Base-by-base conservation (phyloP, 129 eudicot genomes). In the Oenanthe sinensis region DNA sequence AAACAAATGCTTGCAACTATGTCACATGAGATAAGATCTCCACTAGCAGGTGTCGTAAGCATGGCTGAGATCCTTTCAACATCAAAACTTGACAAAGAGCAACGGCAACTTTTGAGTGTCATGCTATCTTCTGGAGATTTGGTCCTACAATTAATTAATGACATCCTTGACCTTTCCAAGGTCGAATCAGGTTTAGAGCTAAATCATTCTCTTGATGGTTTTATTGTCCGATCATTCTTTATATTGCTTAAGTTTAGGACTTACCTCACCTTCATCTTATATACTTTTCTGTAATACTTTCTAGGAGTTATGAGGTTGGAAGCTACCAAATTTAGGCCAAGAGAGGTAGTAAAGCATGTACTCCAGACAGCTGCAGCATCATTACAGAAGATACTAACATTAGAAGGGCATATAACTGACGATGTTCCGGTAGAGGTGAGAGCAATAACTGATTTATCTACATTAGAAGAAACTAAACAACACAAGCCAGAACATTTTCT, bases 11-110 rank as follows among this genome's bases (percentile, higher is more conserved):
- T 93, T 30, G 98, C 98, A 74, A 93, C 98, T 28, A 93, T 93
- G 98, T 93, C 98, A 78, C 98, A 93, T 82, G 98, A 93, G 90
- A 93, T 93, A 83, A 78, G 98, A 85, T 93, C 98, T 77, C 98
- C 98, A 10, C 48, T 93, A 76, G 87, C 96, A 28, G 98, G 98
- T 65, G 98, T 93, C 11, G 96, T 93, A 33, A 88, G 98, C 84
- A 91, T 93, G 90, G 92, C 98, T 4, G 97, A 91, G 82, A 88
- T 93, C 79, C 90, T 93, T 36, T 83, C 98, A 26, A 88, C 88
- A n/a, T 87, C 98, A 60, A 88, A 87, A 77, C 97, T 93, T 47
- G 91, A 93, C 80, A 89, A 87, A 78, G 96, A 93, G 75, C 98
- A 91, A 75, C 77, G 86, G 33, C 93, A 93, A 78, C 86, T 89